These are phyloP conservation scores for Sarocladium kiliense DNA, from an alignment of 2,329 filamentous ascomycete genomes.

Conservation along the genomic window DNA sequence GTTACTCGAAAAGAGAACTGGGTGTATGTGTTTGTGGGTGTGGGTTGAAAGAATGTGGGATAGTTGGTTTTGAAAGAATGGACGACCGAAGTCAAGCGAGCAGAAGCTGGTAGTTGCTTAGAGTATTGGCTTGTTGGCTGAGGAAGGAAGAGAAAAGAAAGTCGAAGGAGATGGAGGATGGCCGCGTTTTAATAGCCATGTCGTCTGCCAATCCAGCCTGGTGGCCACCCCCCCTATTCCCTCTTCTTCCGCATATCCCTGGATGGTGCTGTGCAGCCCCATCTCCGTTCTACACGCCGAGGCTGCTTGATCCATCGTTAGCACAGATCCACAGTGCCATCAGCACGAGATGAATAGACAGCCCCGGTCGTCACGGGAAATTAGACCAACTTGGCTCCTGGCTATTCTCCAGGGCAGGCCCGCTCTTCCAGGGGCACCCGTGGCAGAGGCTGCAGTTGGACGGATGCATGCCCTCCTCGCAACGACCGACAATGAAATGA, in stretches of 20 bases:
- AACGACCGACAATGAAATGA: not conserved
- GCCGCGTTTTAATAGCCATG: conserved; percentile 42
- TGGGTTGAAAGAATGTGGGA: conserved; percentile 29
- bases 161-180: conserved; percentile 24
- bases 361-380: conserved; percentile 5
- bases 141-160: conserved; percentile 24
- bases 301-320: conserved; percentile 7
- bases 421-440: conserved; percentile 6
- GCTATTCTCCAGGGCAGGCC: conserved; percentile 5
- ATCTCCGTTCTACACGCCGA: conserved; percentile 8
- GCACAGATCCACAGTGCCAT: not conserved
- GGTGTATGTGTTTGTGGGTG: conserved; percentile 5
- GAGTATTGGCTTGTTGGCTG: conserved; percentile 40
- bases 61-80: conserved; percentile 43
- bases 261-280: not conserved
- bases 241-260: conserved; percentile 4
- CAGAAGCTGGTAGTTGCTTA: conserved; percentile 31
- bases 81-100: conserved; percentile 53
- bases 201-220: not conserved
- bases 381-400: not conserved
- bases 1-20: conserved; percentile 20
- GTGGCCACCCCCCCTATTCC: conserved; percentile 9
- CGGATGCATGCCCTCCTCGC: not conserved
- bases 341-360: not conserved
- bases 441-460: conserved; percentile 3